Percentiles rank a stretch among this genome's conserved stretches.
phyloP scores from a whole-genome alignment of 768 basidiomycete genomes.

The Tulasnella sp. region DNA sequence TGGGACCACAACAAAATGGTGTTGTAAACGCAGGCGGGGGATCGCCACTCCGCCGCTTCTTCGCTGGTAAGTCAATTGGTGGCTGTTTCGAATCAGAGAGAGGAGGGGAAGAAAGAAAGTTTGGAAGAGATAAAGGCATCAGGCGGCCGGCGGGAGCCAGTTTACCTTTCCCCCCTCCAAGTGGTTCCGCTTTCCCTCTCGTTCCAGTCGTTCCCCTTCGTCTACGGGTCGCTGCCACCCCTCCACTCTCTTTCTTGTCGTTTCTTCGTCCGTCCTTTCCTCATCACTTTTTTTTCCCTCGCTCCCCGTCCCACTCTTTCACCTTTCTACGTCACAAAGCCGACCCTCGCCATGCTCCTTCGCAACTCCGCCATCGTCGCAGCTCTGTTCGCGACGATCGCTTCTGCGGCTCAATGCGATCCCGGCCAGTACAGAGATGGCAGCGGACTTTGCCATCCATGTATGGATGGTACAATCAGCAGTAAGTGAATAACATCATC shows the following conservation, averaged over 20 bases:
- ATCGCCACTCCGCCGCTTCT: neutral
- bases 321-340: no score
- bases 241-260: neutral
- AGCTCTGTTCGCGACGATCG: neutral
- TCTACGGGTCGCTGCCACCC: neutral
- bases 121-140: neutral
- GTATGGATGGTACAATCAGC: neutral
- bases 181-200: neutral
- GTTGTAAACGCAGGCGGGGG: neutral
- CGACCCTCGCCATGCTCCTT: neutral
- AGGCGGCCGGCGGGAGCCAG: neutral
- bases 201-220: neutral
- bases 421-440: neutral
- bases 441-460: neutral
- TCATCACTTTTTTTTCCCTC: neutral
- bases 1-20: neutral
- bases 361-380: neutral
- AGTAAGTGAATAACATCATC: neutral
- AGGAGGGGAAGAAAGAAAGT: neutral
- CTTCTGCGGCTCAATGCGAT: neutral
- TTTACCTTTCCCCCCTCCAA: neutral
- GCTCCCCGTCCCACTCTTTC: neutral
- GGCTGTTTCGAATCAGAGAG: neutral
- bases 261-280: neutral
- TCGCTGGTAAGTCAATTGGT: neutral